Percentiles rank a stretch among this genome's conserved stretches.
Evolutionary conservation across 257 asterid species (phyloP).

Genomic region (Avicennia marina): DNA sequence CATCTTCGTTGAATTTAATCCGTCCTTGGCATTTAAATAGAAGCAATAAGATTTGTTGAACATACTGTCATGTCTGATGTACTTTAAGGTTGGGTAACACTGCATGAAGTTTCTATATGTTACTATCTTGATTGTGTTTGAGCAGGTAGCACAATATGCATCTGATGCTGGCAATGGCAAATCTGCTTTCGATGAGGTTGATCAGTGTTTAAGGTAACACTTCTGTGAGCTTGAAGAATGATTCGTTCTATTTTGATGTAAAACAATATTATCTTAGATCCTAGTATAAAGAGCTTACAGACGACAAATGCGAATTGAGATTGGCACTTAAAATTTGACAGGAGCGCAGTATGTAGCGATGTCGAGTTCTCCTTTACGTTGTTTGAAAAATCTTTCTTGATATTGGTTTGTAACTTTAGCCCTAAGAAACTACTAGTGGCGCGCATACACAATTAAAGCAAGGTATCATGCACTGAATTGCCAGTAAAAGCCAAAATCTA

Average conservation of each 20-base stretch:
- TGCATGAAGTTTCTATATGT: background rate
- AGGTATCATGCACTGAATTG: no score
- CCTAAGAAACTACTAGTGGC: no score
- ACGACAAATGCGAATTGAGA: no score
- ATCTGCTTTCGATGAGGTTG: conserved; percentile 66
- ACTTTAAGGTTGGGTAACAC: background rate
- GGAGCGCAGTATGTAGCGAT: no score
- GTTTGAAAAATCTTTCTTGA: no score
- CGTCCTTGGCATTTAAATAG: no score
- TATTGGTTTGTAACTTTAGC: no score
- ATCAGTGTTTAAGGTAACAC: conserved; percentile 79
- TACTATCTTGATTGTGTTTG: conserved; percentile 5
- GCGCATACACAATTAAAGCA: no score
- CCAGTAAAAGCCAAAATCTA: no score
- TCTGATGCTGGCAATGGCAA: conserved; percentile 75
- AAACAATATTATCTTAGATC: background rate
- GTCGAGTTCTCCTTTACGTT: no score
- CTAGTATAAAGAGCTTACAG: background rate
- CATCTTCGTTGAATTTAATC: background rate
- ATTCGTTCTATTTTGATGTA: background rate
- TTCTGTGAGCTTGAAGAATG: conserved; percentile 6
- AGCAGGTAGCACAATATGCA: conserved; percentile 94
- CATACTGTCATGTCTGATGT: background rate
- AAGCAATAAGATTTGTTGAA: no score
- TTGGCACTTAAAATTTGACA: no score